phyloP scores from a whole-genome alignment of 805 yeast genomes.

The Nakazawaea ambrosiae region DNA sequence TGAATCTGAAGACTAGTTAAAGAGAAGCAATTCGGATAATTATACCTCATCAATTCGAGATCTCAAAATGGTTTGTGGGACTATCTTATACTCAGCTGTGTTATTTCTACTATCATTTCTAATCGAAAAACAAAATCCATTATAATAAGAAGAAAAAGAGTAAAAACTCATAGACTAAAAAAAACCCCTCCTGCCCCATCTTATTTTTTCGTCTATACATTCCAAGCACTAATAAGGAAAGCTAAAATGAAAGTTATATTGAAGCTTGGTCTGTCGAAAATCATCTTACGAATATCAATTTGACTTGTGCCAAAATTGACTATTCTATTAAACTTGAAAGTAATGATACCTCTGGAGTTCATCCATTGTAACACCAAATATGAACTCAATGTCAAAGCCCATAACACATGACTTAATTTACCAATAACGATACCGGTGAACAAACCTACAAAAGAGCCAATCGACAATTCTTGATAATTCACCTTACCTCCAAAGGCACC shows the following conservation, averaged over 20 bases:
- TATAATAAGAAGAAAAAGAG: too few species aligned
- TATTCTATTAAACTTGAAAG: constrained; percentile 32
- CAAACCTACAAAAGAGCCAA: constrained; percentile 59
- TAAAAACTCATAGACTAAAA: too few species aligned
- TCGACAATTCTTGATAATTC: constrained; percentile 54
- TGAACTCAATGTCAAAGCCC: constrained; percentile 39
- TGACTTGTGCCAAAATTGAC: constrained; percentile 28
- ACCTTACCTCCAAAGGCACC: constrained; percentile 39
- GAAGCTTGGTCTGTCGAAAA: constrained; percentile 57
- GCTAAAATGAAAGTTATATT: constrained; percentile 47
- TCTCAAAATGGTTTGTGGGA: too few species aligned
- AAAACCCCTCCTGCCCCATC: too few species aligned
- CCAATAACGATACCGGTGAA: constrained; percentile 55
- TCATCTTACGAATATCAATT: constrained; percentile 41
- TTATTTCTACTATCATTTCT: too few species aligned
- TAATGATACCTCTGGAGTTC: constrained; percentile 45
- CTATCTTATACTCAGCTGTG: too few species aligned
- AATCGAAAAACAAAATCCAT: too few species aligned
- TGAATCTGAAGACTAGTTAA: too few species aligned
- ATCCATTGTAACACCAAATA: constrained; percentile 44
- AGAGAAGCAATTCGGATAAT: too few species aligned
- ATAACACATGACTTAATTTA: constrained; percentile 47
- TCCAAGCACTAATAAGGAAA: constrained; percentile 55
- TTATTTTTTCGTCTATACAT: too few species aligned
- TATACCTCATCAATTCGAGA: too few species aligned